phyloP scores from a whole-genome alignment of 2,329 filamentous ascomycete genomes.

The Pseudogymnoascus sp. region DNA sequence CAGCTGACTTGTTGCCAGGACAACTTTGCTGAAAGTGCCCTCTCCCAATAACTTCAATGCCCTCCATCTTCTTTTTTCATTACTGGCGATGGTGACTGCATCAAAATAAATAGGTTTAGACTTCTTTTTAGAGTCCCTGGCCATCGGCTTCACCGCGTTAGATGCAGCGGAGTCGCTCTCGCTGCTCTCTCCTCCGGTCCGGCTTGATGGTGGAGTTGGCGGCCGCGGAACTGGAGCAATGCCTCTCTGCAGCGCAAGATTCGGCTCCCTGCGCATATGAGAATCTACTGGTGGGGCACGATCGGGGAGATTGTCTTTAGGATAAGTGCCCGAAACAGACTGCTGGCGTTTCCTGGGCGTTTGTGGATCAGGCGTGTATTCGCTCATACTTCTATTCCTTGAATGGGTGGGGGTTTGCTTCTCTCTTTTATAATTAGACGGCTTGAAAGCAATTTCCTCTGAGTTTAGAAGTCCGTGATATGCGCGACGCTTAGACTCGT shows the following conservation, averaged over 20 bases:
- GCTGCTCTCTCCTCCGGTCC: slow-evolving; percentile 49
- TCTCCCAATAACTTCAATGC: slow-evolving; percentile 76
- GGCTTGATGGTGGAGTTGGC: slow-evolving; percentile 77
- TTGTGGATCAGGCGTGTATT: slow-evolving; percentile 70
- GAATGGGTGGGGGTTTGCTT: slow-evolving; percentile 10
- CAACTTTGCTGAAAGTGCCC: slow-evolving; percentile 91
- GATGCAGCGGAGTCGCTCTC: slow-evolving; percentile 41
- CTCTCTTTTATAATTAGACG: slow-evolving; percentile 15
- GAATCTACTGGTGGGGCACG: slow-evolving; percentile 43
- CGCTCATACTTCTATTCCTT: slow-evolving; percentile 78
- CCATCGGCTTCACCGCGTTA: slow-evolving; percentile 30
- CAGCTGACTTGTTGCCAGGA: slow-evolving; percentile 77
- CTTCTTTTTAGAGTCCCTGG: slow-evolving; percentile 27
- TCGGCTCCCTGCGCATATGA: slow-evolving; percentile 65
- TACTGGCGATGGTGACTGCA: slow-evolving; percentile 56
- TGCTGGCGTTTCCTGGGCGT: slow-evolving; percentile 62
- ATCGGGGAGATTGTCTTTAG: slow-evolving; percentile 36
- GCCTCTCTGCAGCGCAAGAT: slow-evolving; percentile 72
- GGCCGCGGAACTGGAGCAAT: slow-evolving; percentile 54
- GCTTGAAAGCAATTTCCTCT: slow-evolving; percentile 19
- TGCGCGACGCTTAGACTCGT: slow-evolving; percentile 49
- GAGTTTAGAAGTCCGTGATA: slow-evolving; percentile 40
- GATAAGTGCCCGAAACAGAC: slow-evolving; percentile 60
- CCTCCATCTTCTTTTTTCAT: slow-evolving; percentile 69
- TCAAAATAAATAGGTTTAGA: slow-evolving; percentile 57